A percentile compares a stretch with the other conserved stretches of the same genome.
Evolutionary conservation across 768 basidiomycete genomes (phyloP).

Genomic region (Termitomyces sp.): DNA sequence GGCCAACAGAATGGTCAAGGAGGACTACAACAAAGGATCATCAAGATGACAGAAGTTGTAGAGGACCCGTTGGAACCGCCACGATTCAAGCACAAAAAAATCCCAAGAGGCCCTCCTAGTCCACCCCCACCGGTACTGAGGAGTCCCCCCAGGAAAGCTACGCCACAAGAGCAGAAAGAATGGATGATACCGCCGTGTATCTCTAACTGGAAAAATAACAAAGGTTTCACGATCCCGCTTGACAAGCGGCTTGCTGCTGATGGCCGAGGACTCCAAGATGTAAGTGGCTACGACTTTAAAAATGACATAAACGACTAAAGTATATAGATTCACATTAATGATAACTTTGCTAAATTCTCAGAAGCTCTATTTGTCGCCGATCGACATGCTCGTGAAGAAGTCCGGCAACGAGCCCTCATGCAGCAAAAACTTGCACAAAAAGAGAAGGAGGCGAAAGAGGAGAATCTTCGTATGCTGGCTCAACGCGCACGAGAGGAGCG

Average conservation of each 20-base stretch:
- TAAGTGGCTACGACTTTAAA: conserved; percentile 35
- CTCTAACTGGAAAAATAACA: conserved; percentile 99
- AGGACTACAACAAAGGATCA: conserved; percentile 89
- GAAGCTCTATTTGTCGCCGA: conserved; percentile 95
- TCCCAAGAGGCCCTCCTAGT: conserved; percentile 93
- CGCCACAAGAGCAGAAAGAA: conserved; percentile 97
- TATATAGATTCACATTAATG: conserved; percentile 90
- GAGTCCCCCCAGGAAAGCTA: conserved; percentile 94
- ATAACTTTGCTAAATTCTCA: conserved; percentile 98
- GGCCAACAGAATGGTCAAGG: conserved; percentile 73
- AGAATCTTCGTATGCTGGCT: conserved; percentile 89
- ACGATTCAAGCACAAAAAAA: conserved; percentile 98
- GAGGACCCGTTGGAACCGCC: conserved; percentile 98
- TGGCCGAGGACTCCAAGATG: conserved; percentile 97
- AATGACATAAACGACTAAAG: not conserved
- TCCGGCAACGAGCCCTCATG: conserved; percentile 93
- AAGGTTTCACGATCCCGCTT: conserved; percentile 98
- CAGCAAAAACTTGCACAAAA: conserved; percentile 99
- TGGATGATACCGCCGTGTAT: conserved; percentile 99
- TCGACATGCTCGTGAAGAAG: conserved; percentile 96
- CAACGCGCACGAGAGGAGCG: conserved; percentile 96
- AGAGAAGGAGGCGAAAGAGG: conserved; percentile 96
- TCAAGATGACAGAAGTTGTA: conserved; percentile 98
- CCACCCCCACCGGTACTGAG: conserved; percentile 95
- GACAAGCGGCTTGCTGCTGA: conserved; percentile 98